Base-by-base conservation (phyloP, 768 basidiomycete genomes). In the Kwoniella botswanensis region DNA sequence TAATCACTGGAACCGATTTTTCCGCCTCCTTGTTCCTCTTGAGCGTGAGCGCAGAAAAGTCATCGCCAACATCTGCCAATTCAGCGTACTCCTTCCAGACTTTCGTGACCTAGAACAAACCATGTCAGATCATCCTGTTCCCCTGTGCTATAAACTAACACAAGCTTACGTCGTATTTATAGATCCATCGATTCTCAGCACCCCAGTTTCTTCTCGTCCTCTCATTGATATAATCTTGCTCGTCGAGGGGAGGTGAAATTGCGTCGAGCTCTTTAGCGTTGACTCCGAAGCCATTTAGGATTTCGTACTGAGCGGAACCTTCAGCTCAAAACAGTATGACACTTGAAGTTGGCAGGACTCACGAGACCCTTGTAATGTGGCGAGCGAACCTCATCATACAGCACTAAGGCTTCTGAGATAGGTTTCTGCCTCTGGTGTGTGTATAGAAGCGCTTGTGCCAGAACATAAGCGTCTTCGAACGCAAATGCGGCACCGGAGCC, bases 401-500 rank as follows among this genome's bases (percentile, higher is more conserved):
- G 58, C 17, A 53, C 41, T 22, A 73, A 24, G 13, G 74, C 74
- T n/a, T 67, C n/a, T 6, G 62, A 26, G 29, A 75, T 15, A 21
- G 54, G 18, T 54, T 52, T 13, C 21, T 46, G 46, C 4, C 35
- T 71, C 6, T 44, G 4, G 18, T 24, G 24, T 2, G 60, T 54
- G 59, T 68, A 57, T 18, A 63, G 35, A 11, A 78, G 42, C 2
- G 77, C 72, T 17, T 54, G 57, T 4, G 72, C 70, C 2, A 78
- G 69, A 41, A 76, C 62, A 55, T 62, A 74, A 10, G 69, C 77
- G 57, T 78, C 77, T 61, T 78, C 77, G 24, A 78, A 71, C 15
- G 77, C 77, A 60, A 78, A 78, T 3, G 73, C 77, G 0, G 77
- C 77, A 12, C 77, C 77, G 13, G 77, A 74, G 9, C 77, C 77